phyloP scores from a whole-genome alignment of 1,284 basidiomycete genomes.

The Tilletia setariae region DNA sequence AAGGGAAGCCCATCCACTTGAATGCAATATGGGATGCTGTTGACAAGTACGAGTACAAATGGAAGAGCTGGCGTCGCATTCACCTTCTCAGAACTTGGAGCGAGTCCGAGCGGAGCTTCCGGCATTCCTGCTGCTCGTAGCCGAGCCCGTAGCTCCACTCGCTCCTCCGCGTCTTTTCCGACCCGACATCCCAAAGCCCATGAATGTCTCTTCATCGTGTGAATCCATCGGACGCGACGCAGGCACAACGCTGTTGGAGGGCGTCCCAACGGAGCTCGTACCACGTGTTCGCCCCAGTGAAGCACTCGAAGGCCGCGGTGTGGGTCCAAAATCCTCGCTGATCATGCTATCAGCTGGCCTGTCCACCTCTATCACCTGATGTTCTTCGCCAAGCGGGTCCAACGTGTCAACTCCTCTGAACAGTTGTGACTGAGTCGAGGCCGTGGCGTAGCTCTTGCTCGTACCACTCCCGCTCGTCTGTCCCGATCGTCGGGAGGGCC shows the following conservation, averaged over 20 bases:
- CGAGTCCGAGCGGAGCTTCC: neutral
- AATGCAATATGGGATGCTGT: too few species aligned
- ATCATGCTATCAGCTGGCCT: too few species aligned
- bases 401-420: neutral
- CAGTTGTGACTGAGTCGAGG: neutral
- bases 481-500: too few species aligned
- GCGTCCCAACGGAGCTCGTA: too few species aligned
- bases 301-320: too few species aligned
- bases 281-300: too few species aligned
- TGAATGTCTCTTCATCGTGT: constrained; percentile 9
- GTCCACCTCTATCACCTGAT: too few species aligned
- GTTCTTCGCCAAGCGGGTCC: constrained; percentile 4
- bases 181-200: constrained; percentile 4
- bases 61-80: too few species aligned
- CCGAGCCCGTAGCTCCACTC: neutral
- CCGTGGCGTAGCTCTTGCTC: neutral
- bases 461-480: neutral
- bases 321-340: too few species aligned
- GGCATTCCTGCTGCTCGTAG: neutral
- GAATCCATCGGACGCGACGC: constrained; percentile 13
- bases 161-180: neutral
- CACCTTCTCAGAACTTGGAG: neutral
- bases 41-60: too few species aligned
- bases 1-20: too few species aligned
- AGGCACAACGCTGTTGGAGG: neutral